These are phyloP conservation scores for Bothriochloa decipiens DNA, from an alignment of 176 grass and related monocot genomes.

Conservation along the genomic window DNA sequence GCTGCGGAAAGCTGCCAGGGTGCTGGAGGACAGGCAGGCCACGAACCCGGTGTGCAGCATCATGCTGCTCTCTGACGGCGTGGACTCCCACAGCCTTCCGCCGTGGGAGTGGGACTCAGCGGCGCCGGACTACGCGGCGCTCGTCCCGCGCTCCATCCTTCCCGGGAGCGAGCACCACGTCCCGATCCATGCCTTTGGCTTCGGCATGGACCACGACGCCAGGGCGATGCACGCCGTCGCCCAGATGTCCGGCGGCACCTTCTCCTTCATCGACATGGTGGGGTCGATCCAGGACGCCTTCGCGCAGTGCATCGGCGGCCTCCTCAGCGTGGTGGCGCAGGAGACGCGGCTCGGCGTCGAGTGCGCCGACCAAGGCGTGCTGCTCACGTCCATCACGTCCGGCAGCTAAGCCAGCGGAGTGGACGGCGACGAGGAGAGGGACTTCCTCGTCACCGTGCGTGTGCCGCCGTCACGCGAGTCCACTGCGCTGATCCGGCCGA, in stretches of 20 bases:
- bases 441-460: conserved; percentile 62
- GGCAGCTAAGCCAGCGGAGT: conserved; percentile 56
- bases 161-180: conserved; percentile 41
- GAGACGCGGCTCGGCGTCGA: conserved; percentile 48
- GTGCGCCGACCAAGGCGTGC: conserved; percentile 48
- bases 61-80: conserved; percentile 78
- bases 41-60: conserved; percentile 75
- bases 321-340: conserved; percentile 68
- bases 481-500: conserved; percentile 42
- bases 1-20: conserved; percentile 55
- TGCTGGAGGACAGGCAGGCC: conserved; percentile 57
- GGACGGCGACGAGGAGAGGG: conserved; percentile 62
- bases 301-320: conserved; percentile 69
- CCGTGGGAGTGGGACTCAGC: background rate
- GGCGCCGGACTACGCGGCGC: conserved; percentile 38
- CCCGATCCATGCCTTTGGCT: conserved; percentile 72
- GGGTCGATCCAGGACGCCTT: conserved; percentile 70
- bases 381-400: conserved; percentile 54
- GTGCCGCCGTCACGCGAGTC: conserved; percentile 34
- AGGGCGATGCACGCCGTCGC: conserved; percentile 54
- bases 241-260: conserved; percentile 62
- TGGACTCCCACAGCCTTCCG: conserved; percentile 31
- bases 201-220: conserved; percentile 67
- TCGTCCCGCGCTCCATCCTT: conserved; percentile 60
- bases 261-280: conserved; percentile 68